A percentile compares a stretch with the other conserved stretches of the same genome.
Evolutionary conservation across 257 asterid species (phyloP).

Genomic region (Ilex asprella): DNA sequence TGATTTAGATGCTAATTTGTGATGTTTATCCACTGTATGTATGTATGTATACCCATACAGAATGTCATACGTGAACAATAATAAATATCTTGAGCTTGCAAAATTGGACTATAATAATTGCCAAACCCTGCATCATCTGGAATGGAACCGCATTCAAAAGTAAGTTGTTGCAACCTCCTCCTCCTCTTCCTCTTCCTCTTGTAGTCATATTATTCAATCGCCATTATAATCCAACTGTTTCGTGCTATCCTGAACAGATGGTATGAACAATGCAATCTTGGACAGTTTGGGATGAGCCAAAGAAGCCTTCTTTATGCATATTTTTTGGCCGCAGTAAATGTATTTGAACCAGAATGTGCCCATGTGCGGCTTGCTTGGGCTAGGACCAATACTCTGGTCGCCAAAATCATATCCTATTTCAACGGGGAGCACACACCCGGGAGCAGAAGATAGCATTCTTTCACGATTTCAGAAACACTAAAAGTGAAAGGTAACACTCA

Average conservation of each 20-base stretch:
- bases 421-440: slow-evolving; percentile 8
- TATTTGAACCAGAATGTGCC: slow-evolving; percentile 60
- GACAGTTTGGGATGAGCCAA: slow-evolving; percentile 39
- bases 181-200: too few species aligned
- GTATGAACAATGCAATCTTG: slow-evolving; percentile 37
- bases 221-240: too few species aligned
- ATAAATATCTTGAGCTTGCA: slow-evolving; percentile 60
- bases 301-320: slow-evolving; percentile 30
- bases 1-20: too few species aligned
- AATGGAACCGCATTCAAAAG: slow-evolving; percentile 76
- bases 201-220: too few species aligned
- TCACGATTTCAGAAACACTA: slow-evolving; percentile 29
- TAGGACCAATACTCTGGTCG: slow-evolving; percentile 51
- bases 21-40: neutral
- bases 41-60: slow-evolving; percentile 23
- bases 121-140: slow-evolving; percentile 57
- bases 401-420: slow-evolving; percentile 30
- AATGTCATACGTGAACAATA: slow-evolving; percentile 70
- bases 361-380: slow-evolving; percentile 65
- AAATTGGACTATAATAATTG: slow-evolving; percentile 65
- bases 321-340: slow-evolving; percentile 44
- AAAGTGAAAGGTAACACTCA: slow-evolving; percentile 32
- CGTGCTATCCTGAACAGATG: slow-evolving; percentile 35
- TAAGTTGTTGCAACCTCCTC: too few species aligned
- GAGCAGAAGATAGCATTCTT: slow-evolving; percentile 39